Base-by-base conservation (phyloP, 192 early-diverging fungal species). In the Gonapodya prolifera region DNA sequence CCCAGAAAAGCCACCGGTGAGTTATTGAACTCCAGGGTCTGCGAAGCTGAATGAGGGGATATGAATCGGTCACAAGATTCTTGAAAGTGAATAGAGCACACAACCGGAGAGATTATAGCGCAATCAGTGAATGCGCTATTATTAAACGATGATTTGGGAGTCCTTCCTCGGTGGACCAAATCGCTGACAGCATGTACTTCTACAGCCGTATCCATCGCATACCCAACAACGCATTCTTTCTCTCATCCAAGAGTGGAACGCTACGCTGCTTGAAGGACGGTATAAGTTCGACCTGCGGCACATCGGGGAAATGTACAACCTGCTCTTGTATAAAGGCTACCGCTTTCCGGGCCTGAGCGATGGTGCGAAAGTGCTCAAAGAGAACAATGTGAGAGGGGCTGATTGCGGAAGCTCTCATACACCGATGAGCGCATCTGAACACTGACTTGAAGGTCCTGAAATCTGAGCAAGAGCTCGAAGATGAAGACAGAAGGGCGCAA, bases 221-320 rank as follows among this genome's bases (percentile, higher is more conserved):
- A 61, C 45, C 45, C 45, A 61, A 61, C 45, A 61, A 23, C 45
- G 45, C 23, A 95, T 99, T 77, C 81, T 99, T 70, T 93, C 95
- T 76, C 79, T 97, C 79, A 92, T 99, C 77, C 92, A 96, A 81
- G 92, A 94, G 80, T 99, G 98, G 98, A 94, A 96, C 69, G 83
- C 89, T 13, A 94, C 96, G 0, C 80, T 98, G 1, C 94, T 93
- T 77, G 90, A 89, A 23, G 90, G 95, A 13, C 91, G 95, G 8
- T 92, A 98, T 84, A 94, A 94, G 77, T 91, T 96, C 28, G 98
- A 99, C 80, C 87, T 99, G 69, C 87, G 88, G 79, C 89, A 97
- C 78, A 99, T 99, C 78, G 90, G 93, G 70, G 95, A 99, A 79
- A 99, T 99, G 95, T 93, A 95, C 83, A 83, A 93, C 33, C 83